A percentile compares a stretch with the other conserved stretches of the same genome.
Evolutionary conservation across 1,139 yeast species (phyloP).

Genomic region (Protomyces arabidopsidicola): DNA sequence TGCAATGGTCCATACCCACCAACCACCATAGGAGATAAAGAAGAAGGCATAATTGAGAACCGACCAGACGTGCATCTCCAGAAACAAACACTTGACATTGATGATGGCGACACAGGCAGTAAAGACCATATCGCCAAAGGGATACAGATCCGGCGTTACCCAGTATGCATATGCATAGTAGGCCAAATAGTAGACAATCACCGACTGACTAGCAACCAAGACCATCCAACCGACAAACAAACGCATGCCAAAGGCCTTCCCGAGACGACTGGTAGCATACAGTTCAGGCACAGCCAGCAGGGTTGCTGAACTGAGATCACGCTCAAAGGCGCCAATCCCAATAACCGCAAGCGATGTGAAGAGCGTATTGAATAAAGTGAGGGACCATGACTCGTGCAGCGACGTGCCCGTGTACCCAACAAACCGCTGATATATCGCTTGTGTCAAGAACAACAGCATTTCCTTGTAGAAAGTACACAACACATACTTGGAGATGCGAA

Average conservation of each 20-base stretch:
- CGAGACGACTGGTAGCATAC: constrained; percentile 66
- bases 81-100: constrained; percentile 68
- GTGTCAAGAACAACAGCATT: constrained; percentile 79
- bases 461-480: constrained; percentile 94
- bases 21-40: constrained; percentile 76
- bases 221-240: constrained; percentile 75
- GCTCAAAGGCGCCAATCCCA: constrained; percentile 92
- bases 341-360: constrained; percentile 90
- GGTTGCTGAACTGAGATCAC: constrained; percentile 83
- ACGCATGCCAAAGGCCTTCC: constrained; percentile 66
- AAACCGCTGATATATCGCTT: constrained; percentile 77
- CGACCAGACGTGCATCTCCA: constrained; percentile 80
- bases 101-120: constrained; percentile 67
- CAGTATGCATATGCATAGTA: constrained; percentile 57
- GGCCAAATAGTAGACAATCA: constrained; percentile 52
- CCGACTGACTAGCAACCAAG: constrained; percentile 71
- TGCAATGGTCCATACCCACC: constrained; percentile 78
- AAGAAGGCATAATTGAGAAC: constrained; percentile 67
- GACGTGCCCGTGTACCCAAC: constrained; percentile 91
- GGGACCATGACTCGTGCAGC: constrained; percentile 89
- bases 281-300: constrained; percentile 87
- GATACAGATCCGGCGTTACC: constrained; percentile 52
- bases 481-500: constrained; percentile 86
- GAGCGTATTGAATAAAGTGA: constrained; percentile 92
- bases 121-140: constrained; percentile 71